A percentile compares a stretch with the other conserved stretches of the same genome.
Conservation (phyloP, 2,329 filamentous ascomycete species). For the Blumeriella jaapii region DNA sequence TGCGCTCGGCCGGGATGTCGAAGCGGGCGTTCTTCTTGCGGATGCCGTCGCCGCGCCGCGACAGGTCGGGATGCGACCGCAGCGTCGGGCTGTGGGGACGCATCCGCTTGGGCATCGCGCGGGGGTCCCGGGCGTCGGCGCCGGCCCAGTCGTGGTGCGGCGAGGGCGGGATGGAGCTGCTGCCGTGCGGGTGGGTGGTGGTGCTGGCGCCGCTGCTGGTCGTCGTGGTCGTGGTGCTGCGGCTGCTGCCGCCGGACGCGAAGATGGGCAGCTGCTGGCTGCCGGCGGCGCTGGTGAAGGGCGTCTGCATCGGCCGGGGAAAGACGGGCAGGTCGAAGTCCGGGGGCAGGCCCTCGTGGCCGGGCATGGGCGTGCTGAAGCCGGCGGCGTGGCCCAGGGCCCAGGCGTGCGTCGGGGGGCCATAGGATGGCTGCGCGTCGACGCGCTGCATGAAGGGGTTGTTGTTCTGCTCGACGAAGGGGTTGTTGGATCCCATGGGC, state of each 20-base stretch:
- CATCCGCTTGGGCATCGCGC: conserved; percentile 45
- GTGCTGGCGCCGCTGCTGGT: too few species aligned
- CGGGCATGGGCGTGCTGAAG: conserved; percentile 61
- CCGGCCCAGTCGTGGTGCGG: conserved; percentile 48
- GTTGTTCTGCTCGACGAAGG: conserved; percentile 44
- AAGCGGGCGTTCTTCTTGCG: conserved; percentile 98
- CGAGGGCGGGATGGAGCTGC: conserved; percentile 41
- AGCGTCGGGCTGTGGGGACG: conserved; percentile 53
- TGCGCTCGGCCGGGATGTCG: conserved; percentile 89
- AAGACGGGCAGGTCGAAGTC: conserved; percentile 48
- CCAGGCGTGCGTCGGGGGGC: conserved; percentile 24
- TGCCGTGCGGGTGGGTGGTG: too few species aligned
- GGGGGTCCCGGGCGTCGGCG: conserved; percentile 36
- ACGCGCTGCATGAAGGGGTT: conserved; percentile 59
- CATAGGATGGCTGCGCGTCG: conserved; percentile 32
- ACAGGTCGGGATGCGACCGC: conserved; percentile 65
- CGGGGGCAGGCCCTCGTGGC: conserved; percentile 51
- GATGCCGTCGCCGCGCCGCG: conserved; percentile 43
- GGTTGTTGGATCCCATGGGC: conserved; percentile 46
- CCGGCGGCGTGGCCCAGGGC: conserved; percentile 42
- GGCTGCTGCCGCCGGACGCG: conserved; percentile 34
- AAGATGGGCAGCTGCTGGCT: conserved; percentile 43
- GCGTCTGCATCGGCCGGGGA: conserved; percentile 38
- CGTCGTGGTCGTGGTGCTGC: too few species aligned
- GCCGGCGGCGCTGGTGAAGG: conserved; percentile 41